These are phyloP conservation scores for Bertia moriformis DNA, from an alignment of 2,329 filamentous ascomycete genomes.

Conservation along the genomic window DNA sequence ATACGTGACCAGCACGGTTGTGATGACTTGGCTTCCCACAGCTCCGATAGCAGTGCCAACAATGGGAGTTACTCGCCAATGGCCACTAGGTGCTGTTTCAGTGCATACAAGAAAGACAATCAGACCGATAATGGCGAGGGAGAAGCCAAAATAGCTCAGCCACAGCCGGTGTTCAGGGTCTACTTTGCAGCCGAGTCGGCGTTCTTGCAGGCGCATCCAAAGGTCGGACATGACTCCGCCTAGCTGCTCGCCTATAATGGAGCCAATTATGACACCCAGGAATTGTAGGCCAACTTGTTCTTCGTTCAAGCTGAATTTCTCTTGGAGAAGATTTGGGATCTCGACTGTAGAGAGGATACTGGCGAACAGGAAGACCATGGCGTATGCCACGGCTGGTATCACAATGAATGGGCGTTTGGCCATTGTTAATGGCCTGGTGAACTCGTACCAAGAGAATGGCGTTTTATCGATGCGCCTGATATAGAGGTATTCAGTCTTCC, in stretches of 20 bases:
- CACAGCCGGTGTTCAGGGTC: slow-evolving; percentile 38
- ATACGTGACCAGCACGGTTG: slow-evolving; percentile 44
- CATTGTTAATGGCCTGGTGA: slow-evolving; percentile 30
- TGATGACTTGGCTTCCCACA: slow-evolving; percentile 44
- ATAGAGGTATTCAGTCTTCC: slow-evolving; percentile 26
- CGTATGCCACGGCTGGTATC: slow-evolving; percentile 34
- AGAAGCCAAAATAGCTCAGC: slow-evolving; percentile 36
- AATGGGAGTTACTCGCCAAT: slow-evolving; percentile 41
- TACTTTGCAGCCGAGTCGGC: slow-evolving; percentile 14
- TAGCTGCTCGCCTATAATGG: slow-evolving; percentile 40
- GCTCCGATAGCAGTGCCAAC: slow-evolving; percentile 34
- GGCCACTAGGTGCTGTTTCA: slow-evolving; percentile 20
- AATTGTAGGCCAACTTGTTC: slow-evolving; percentile 44
- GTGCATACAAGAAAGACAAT: slow-evolving; percentile 37
- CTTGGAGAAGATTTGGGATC: slow-evolving; percentile 39
- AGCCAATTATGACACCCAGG: slow-evolving; percentile 38
- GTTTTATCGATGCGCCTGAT: slow-evolving; percentile 34
- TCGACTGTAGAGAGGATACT: slow-evolving; percentile 39
- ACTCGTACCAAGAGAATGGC: slow-evolving; percentile 30
- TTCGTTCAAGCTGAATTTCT: slow-evolving; percentile 37
- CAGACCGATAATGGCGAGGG: slow-evolving; percentile 33
- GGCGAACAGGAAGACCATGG: slow-evolving; percentile 40
- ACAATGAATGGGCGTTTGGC: slow-evolving; percentile 27
- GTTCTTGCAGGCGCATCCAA: slow-evolving; percentile 29
- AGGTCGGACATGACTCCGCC: slow-evolving; percentile 35